These are phyloP conservation scores for Oidiodendron maius DNA, from an alignment of 495 filamentous ascomycete genomes.

Conservation along the genomic window DNA sequence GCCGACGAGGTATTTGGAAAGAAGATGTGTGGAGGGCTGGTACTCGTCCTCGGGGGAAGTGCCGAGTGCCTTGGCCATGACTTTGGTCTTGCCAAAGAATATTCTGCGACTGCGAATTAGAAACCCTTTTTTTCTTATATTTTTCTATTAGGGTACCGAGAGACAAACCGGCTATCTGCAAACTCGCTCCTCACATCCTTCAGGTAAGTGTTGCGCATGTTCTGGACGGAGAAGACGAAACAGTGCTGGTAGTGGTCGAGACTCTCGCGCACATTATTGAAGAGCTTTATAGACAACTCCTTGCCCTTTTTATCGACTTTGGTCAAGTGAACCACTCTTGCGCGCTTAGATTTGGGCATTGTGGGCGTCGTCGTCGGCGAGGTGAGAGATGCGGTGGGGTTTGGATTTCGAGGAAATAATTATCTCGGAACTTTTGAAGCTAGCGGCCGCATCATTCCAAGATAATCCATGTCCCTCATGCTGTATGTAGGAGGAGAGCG, in stretches of 20 bases:
- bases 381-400: background rate
- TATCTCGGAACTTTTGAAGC: constrained; percentile 1
- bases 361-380: constrained; percentile 25
- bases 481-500: too few relatives aligned
- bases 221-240: constrained; percentile 89
- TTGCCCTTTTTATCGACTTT: constrained; percentile 87
- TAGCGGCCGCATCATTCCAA: constrained; percentile 16
- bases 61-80: constrained; percentile 91
- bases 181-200: constrained; percentile 86
- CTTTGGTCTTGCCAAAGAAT: constrained; percentile 98
- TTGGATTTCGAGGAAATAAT: background rate
- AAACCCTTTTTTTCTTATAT: background rate
- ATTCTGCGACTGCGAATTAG: constrained; percentile 42
- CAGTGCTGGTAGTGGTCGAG: constrained; percentile 81
- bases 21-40: constrained; percentile 62
- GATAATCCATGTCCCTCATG: background rate
- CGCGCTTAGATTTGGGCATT: constrained; percentile 96
- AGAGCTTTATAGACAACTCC: constrained; percentile 82
- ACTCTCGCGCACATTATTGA: constrained; percentile 79
- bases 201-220: constrained; percentile 98
- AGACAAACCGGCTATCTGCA: constrained; percentile 69
- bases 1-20: constrained; percentile 68
- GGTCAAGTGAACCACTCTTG: constrained; percentile 79
- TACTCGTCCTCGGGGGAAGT: constrained; percentile 66
- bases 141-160: background rate